phyloP scores from a whole-genome alignment of 2,329 filamentous ascomycete genomes.

The Penicillium sp. region DNA sequence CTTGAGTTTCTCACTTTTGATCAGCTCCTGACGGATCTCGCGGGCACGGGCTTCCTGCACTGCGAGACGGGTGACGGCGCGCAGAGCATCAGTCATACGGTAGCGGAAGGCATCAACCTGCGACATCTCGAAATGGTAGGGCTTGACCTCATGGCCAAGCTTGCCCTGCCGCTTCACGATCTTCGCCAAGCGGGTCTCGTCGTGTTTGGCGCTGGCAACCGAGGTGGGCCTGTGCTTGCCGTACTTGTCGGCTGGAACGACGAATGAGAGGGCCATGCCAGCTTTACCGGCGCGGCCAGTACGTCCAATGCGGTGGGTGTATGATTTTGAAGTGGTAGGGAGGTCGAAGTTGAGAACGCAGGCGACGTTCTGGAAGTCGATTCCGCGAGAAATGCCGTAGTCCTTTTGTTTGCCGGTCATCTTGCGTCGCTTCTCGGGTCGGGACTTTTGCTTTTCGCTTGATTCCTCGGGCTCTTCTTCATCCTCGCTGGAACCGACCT shows the following conservation, averaged over 20 bases:
- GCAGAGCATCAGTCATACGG: constrained; percentile 85
- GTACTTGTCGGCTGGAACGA: constrained; percentile 74
- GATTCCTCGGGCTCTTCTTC: constrained; percentile 31
- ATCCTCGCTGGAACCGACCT: constrained; percentile 39
- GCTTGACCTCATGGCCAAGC: constrained; percentile 73
- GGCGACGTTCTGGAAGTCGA: constrained; percentile 93
- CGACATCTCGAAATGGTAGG: constrained; percentile 91
- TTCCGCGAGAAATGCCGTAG: constrained; percentile 90
- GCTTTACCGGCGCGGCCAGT: constrained; percentile 87
- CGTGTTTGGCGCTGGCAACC: constrained; percentile 68
- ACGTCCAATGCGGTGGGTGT: constrained; percentile 93
- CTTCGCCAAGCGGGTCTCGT: constrained; percentile 77
- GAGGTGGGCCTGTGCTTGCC: constrained; percentile 86
- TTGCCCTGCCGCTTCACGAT: constrained; percentile 76
- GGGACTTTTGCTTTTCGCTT: constrained; percentile 21
- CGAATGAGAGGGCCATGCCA: constrained; percentile 94
- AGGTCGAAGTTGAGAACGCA: constrained; percentile 97
- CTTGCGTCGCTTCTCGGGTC: constrained; percentile 57
- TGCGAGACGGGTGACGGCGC: constrained; percentile 82
- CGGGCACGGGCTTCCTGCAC: constrained; percentile 84
- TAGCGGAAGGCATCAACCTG: constrained; percentile 93
- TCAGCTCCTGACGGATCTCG: constrained; percentile 80
- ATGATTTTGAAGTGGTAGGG: constrained; percentile 79
- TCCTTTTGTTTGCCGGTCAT: constrained; percentile 71
- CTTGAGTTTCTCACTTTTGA: constrained; percentile 91